Evolutionary conservation across 805 yeast genomes (phyloP), one percentile per base, ranked within the genome.

Genomic region (Metschnikowia dekortorum): DNA sequence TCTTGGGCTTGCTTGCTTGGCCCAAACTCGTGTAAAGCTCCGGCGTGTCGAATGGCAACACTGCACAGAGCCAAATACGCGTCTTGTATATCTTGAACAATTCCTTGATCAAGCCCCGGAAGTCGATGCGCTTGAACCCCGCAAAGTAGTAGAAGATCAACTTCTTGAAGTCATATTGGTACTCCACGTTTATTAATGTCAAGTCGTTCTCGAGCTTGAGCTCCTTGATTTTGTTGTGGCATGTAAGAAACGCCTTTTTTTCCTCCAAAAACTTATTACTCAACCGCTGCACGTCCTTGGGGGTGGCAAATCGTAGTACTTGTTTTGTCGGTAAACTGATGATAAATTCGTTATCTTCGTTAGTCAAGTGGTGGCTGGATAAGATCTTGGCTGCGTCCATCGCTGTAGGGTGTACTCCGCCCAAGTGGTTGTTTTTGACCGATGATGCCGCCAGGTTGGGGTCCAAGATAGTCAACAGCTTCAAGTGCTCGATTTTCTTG

Each of bases 291-390:
- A 83, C 76, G 63, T 87, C 95, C 61, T 79, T 79, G 1, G 87
- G 83, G 22, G 87, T 84, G 0, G 90, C 89, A 70, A 87, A 86
- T 54, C 94, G 69, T 38, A 87, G 67, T 14, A 87, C 84, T 64
- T 86, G 91, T 61, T 87, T 87, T 6, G 89, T 83, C 18, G 94
- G 94, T 47, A 86, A 76, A 11, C 71, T 65, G 32, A 87, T 83
- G 47, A 85, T 76, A 53, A 81, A 81, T 58, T 80, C 82, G 55
- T 80, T 81, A 58, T 81, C 84, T 58, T 80, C 82, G 50, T 77
- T 78, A 53, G 47, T 65, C 14, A 28, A 34, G 33, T 35, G 46
- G 48, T 68, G 70, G n/a, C 63, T 60, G 53, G 71, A 72, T 36
- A 72, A 65, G 33, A 72, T 71, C 1, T 58, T 44, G 1, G 72